Evolutionary conservation across 768 basidiomycete genomes (phyloP).

Genomic region (Termitomyces sp.): DNA sequence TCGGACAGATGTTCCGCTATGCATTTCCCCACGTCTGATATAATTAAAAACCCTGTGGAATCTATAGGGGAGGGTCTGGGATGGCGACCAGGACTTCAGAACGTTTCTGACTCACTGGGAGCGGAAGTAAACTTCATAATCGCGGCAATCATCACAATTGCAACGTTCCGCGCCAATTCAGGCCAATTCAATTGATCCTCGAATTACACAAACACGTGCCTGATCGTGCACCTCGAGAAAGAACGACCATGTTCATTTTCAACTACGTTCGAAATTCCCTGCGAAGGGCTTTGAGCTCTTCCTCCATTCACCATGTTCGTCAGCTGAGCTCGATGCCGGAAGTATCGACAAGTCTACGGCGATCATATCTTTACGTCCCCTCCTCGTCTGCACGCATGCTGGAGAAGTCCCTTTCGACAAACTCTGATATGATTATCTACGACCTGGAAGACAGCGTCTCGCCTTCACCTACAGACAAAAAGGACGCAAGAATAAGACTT

Average conservation of each 20-base stretch:
- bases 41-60: too few species aligned
- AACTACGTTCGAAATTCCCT: neutral
- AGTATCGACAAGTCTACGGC: slow-evolving; percentile 23
- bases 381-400: slow-evolving; percentile 80
- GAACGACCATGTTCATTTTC: neutral
- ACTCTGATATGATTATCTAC: slow-evolving; percentile 77
- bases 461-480: slow-evolving; percentile 59
- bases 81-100: too few species aligned
- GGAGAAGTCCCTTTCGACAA: slow-evolving; percentile 60
- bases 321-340: slow-evolving; percentile 3
- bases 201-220: neutral
- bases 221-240: too few species aligned
- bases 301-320: neutral
- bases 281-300: neutral
- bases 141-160: neutral
- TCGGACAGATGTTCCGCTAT: neutral
- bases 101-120: neutral
- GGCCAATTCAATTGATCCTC: neutral
- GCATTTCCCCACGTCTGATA: neutral
- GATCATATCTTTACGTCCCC: slow-evolving; percentile 80
- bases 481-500: slow-evolving; percentile 52
- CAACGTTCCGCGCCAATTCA: too few species aligned
- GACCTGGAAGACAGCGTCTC: slow-evolving; percentile 89
- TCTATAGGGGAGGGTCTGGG: too few species aligned
- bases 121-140: neutral